Base-by-base conservation (phyloP, 495 filamentous ascomycete species). In the Rhypophila decipiens region DNA sequence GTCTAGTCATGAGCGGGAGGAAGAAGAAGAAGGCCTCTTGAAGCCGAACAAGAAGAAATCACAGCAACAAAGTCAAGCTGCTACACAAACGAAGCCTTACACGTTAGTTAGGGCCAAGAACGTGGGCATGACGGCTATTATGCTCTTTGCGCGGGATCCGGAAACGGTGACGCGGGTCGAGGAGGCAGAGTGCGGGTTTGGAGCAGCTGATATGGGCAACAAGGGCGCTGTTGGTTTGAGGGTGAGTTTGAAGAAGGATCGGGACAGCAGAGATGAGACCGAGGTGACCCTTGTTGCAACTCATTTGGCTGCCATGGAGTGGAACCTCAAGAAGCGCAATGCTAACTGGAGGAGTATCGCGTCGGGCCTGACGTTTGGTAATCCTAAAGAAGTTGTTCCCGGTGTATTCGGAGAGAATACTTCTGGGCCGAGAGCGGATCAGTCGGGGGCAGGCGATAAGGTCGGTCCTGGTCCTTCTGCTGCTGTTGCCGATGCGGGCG, bases 231-330 rank as follows among this genome's bases (percentile, higher is more conserved):
- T 93, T 5, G 93, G 86, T 0, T 72, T 90, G 24, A 71, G 88
- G 24, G 59, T 95, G 42, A 75, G 74, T 2, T 84, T 61, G 42
- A 46, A 39, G 19, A 44, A 47, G 17, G 51, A 51, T 9, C 43
- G 41, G 39, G 53, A 23, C 43, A 42, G 34, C 18, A 2, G 18
- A 4, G 39, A 48, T 19, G 43, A 21, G 10, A 70, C 80, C 1
- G 79, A 85, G 52, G 63, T 97, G 35, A 95, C 87, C 1, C 87
- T 96, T 48, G 80, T 95, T 10, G 82, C 87, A 15, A 85, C 88
- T n/a, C 93, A 98, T 64, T 71, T 96, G 37, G 88, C 90, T 2
- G 83, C 90, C 2, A 86, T 87, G 77, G 93, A 97, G 59, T 67
- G 79, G 61, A 82, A 77, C 10, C 59, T 86, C 24, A 66, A 77